Conservation (phyloP, 345 rosid species). For the Rhizophora apiculata region DNA sequence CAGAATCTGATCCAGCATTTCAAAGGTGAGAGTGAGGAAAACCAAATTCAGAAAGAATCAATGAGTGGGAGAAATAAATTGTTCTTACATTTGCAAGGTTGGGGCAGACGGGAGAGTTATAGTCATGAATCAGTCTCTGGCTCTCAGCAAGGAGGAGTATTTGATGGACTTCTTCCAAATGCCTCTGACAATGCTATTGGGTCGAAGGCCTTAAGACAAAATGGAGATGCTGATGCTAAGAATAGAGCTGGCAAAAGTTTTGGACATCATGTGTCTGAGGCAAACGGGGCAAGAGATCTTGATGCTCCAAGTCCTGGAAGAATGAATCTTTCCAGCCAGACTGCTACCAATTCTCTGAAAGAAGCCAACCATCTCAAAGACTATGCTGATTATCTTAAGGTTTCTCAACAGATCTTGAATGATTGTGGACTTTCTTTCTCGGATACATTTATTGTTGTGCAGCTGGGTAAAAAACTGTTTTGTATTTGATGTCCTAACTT, state of each 20-base stretch:
- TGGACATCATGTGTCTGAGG: slow-evolving; percentile 17
- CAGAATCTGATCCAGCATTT: slow-evolving; percentile 23
- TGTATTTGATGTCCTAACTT: slow-evolving; percentile 23
- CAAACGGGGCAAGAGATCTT: slow-evolving; percentile 25
- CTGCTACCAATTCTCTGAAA: slow-evolving; percentile 42
- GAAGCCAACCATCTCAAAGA: slow-evolving; percentile 55
- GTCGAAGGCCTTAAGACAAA: slow-evolving; percentile 26
- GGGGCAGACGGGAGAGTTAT: slow-evolving; percentile 17
- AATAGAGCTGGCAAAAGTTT: slow-evolving; percentile 25
- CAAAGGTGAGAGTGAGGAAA: slow-evolving; percentile 20
- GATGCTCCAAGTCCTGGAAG: slow-evolving; percentile 28
- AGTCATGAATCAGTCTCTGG: slow-evolving; percentile 14
- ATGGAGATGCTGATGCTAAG: slow-evolving; percentile 29
- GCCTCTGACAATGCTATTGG: slow-evolving; percentile 31
- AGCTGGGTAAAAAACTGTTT: neutral
- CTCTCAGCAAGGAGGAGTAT: slow-evolving; percentile 16
- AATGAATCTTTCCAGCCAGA: slow-evolving; percentile 37
- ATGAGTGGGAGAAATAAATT: slow-evolving; percentile 16
- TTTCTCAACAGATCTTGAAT: slow-evolving; percentile 10
- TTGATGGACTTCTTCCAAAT: slow-evolving; percentile 22
- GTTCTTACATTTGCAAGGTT: slow-evolving; percentile 15
- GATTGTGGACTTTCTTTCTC: slow-evolving; percentile 5
- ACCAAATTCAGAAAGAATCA: slow-evolving; percentile 21
- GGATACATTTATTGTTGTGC: slow-evolving; percentile 13
- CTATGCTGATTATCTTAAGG: slow-evolving; percentile 65